Percentiles rank a stretch among this genome's conserved stretches.
Conservation (phyloP, 495 filamentous ascomycete species). For the Patellaria atrata region DNA sequence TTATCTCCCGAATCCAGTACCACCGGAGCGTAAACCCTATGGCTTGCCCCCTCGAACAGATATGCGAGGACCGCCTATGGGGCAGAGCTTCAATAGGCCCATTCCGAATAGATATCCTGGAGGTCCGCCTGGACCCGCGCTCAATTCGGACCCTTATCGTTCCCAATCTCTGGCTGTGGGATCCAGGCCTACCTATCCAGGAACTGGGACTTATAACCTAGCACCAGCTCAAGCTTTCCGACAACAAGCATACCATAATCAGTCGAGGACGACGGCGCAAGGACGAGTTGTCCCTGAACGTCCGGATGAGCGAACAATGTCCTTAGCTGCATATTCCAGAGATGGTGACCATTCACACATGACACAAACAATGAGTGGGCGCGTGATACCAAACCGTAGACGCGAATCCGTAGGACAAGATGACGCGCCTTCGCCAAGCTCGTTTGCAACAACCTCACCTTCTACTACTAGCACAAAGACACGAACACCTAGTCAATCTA, state of each 20-base stretch:
- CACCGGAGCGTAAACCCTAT: slow-evolving; percentile 45
- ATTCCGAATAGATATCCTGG: slow-evolving; percentile 40
- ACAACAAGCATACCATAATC: slow-evolving; percentile 50
- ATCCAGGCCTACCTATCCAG: slow-evolving; percentile 52
- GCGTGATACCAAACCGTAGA: slow-evolving; percentile 60
- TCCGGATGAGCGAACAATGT: slow-evolving; percentile 89
- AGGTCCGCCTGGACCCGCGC: slow-evolving; percentile 32
- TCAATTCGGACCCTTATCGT: slow-evolving; percentile 73
- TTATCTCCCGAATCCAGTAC: slow-evolving; percentile 46
- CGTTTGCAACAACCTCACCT: too few species aligned
- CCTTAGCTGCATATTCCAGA: slow-evolving; percentile 70
- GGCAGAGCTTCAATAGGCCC: slow-evolving; percentile 37
- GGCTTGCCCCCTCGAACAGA: slow-evolving; percentile 56
- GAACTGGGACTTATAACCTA: slow-evolving; percentile 46
- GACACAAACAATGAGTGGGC: slow-evolving; percentile 88
- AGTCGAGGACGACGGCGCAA: slow-evolving; percentile 70
- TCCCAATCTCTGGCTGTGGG: slow-evolving; percentile 81
- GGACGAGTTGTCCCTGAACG: slow-evolving; percentile 82
- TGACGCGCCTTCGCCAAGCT: slow-evolving; percentile 1
- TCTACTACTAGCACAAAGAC: too few species aligned
- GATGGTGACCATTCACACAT: slow-evolving; percentile 62
- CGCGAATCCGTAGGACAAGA: slow-evolving; percentile 35
- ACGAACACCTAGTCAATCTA: slow-evolving; percentile 26
- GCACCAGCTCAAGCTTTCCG: slow-evolving; percentile 59
- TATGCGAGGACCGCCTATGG: slow-evolving; percentile 45